A percentile compares a stretch with the other conserved stretches of the same genome.
phyloP scores from a whole-genome alignment of 345 rosid genomes.

The Euphorbia pulcherrima region DNA sequence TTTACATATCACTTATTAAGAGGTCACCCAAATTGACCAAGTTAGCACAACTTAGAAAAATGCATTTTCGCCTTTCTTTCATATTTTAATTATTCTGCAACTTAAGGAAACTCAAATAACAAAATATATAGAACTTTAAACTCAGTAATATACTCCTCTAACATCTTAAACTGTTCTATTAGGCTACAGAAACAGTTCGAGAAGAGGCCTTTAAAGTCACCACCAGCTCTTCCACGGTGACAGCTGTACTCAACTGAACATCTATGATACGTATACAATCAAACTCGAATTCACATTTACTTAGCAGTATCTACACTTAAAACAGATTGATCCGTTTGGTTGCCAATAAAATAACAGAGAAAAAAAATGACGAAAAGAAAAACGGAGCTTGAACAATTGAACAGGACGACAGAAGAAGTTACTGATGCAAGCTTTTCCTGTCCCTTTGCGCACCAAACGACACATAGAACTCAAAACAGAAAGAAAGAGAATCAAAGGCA shows the following conservation, averaged over 20 bases:
- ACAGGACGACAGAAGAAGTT: not conserved
- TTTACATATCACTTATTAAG: not conserved
- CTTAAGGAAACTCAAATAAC: not conserved
- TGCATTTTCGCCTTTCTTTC: not conserved
- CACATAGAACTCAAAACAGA: not conserved
- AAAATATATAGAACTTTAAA: not conserved
- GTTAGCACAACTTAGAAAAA: not conserved
- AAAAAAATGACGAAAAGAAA: not conserved
- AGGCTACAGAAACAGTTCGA: slow-evolving; percentile 22
- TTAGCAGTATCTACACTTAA: not conserved
- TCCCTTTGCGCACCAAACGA: slow-evolving; percentile 22
- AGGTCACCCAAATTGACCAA: slow-evolving; percentile 1
- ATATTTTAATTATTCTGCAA: not conserved
- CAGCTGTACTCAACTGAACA: not conserved
- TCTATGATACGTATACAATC: slow-evolving; percentile 2
- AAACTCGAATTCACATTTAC: not conserved
- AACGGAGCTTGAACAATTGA: not conserved
- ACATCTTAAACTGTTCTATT: not conserved
- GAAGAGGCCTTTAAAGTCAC: not conserved
- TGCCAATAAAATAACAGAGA: slow-evolving; percentile 25
- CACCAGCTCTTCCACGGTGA: not conserved
- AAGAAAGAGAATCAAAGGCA: too few relatives aligned
- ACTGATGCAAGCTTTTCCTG: not conserved
- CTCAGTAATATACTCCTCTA: not conserved
- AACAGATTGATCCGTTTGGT: not conserved